Base-by-base conservation (phyloP, 495 filamentous ascomycete species). In the Jackrogersella multiformis region DNA sequence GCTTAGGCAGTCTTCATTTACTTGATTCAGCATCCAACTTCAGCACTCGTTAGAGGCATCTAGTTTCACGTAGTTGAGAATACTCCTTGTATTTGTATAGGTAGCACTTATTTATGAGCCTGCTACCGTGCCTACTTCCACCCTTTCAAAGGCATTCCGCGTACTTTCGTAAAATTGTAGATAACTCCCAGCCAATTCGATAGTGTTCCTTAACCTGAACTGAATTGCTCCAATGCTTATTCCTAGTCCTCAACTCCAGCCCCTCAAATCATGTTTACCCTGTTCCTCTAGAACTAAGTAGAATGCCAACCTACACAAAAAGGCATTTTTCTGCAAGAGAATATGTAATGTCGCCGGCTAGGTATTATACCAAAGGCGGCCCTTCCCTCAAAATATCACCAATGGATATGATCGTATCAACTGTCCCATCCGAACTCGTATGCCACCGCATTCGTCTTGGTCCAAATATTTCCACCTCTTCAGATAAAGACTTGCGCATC, bases 321-420 rank as follows among this genome's bases (percentile, higher is more conserved):
- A 44, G 15, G 13, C 2, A 46, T 23, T 26, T 24, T 18, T 6
- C 5, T 18, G 26, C n/a, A n/a, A 52, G 36, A 32, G 5, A 13
- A 5, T n/a, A 53, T 9, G 15, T 18, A 49, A 49, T 32, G 2
- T 10, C 21, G 18, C 38, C n/a, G n/a, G n/a, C n/a, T 16, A n/a
- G 3, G 12, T 32, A 38, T 61, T 9, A 53, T 20, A 46, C 4
- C 28, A 41, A 23, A 28, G 63, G 64, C 21, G 69, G 72, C 13
- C 72, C 72, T 54, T 68, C 62, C 20, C 46, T 61, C 9, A 73
- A 45, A 38, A 70, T 70, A 36, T 72, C 72, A 30, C 54, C 48
- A 55, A 73, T 70, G 9, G 72, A 70, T 18, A 73, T n/a, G 9
- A 73, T 56, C 3, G 61, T 60, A 32, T 54, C 61, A 34, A 59